Evolutionary conservation across 2,329 filamentous ascomycete species (phyloP), one percentile per base, ranked within the genome.

Genomic region (Aureobasidium pullulans): DNA sequence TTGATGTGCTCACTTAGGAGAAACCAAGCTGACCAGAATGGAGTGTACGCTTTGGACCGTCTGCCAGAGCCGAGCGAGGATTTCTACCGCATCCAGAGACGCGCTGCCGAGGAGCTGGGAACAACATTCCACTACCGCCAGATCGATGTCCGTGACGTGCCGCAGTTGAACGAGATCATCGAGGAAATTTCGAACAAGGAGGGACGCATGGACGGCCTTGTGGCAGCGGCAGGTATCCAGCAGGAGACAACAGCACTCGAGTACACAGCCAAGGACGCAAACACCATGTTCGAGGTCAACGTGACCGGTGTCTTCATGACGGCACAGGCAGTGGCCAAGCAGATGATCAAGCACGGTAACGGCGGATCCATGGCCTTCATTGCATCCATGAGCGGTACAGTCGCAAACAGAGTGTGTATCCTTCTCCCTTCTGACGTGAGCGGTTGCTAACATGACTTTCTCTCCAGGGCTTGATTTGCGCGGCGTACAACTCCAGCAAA

Each of bases 181-280:
- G 78, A 81, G 64, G 78, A 76, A 10, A 94, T 96, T 64, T 89
- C 84, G 15, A 78, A 84, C 53, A 75, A 81, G 61, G 83, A 90
- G 64, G 87, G 87, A 6, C 83, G 87, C 15, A 74, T 96, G 62
- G 90, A 96, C 69, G 91, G 91, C 0, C 75, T 96, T 59, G 84
- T 96, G 49, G 85, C 86, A 0, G 85, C 85, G 0, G 87, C 86
- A 0, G 86, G 85, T 1, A 88, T 90, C 66, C 89, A 96, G 74
- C 88, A 95, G 73, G 90, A 95, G 75, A 90, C 85, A 0, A 75
- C 89, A 0, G 90, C 92, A 1, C 77, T 96, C 58, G 90, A 96
- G 50, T 95, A 96, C 70, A 77, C 78, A 1, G 76, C 79, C 56
- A 79, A 83, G 68, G 82, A 85, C 65, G 77, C 81, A 58, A 84